Percentiles rank a stretch among this genome's conserved stretches.
phyloP scores from a whole-genome alignment of 345 rosid species.

The Fremontodendron californicum region DNA sequence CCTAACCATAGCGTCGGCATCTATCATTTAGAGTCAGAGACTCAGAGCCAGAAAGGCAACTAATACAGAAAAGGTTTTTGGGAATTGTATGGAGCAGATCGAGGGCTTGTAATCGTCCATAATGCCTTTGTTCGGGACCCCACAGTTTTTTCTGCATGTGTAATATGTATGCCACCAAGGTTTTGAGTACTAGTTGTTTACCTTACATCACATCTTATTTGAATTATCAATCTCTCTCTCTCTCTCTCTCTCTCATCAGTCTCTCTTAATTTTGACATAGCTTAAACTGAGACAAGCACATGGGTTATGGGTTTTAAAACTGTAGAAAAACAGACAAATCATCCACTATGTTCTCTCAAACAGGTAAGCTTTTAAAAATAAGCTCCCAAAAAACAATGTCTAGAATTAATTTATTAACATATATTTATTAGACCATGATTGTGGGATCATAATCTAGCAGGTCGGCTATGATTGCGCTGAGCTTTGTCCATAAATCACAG shows the following conservation, averaged over 20 bases:
- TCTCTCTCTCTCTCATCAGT: background rate
- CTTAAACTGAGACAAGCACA: constrained; percentile 33
- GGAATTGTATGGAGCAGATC: constrained; percentile 10
- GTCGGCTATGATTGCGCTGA: constrained; percentile 72
- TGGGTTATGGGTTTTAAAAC: constrained; percentile 22
- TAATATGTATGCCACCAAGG: constrained; percentile 15
- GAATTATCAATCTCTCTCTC: constrained; percentile 6
- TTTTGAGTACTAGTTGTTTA: constrained; percentile 9
- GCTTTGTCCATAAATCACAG: constrained; percentile 45
- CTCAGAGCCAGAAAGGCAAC: constrained; percentile 11
- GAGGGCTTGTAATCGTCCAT: background rate
- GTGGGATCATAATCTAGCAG: constrained; percentile 57
- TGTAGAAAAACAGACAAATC: constrained; percentile 17
- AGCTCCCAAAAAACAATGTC: background rate
- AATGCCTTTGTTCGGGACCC: constrained; percentile 15
- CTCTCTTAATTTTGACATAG: constrained; percentile 1
- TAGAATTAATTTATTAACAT: constrained; percentile 9
- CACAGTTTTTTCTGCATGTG: constrained; percentile 5
- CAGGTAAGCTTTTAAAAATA: background rate
- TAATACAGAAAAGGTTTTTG: constrained; percentile 4
- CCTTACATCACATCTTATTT: constrained; percentile 16
- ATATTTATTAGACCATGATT: constrained; percentile 39
- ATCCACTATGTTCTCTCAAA: constrained; percentile 15
- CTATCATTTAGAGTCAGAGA: background rate
- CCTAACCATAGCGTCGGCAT: background rate